Evolutionary conservation across 2,329 filamentous ascomycete genomes (phyloP), one percentile per base, ranked within the genome.

Genomic region (Cladophialophora bantiana): DNA sequence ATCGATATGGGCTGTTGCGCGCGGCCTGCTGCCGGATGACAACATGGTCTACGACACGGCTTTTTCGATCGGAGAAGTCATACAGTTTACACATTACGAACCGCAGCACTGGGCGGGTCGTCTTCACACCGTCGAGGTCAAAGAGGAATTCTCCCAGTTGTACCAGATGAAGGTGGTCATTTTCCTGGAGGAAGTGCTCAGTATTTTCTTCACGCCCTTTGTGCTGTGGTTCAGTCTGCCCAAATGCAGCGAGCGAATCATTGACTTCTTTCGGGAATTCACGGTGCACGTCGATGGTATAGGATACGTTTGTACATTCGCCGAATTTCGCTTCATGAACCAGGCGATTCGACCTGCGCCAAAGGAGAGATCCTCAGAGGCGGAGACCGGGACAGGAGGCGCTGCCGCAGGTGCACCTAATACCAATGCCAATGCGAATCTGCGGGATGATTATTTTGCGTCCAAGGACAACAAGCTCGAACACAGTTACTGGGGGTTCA

Each of bases 381-480:
- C 58, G n/a, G 66, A 34, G 6, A 26, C 42, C 26, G 61, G 58
- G 38, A 48, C 52, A 36, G 45, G 45, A 10, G 59, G 55, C 36
- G 54, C 55, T 3, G 18, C 54, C 12, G 31, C 90, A 93, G 20
- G n/a, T 35, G 54, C 35, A 7, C 31, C 35, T 6, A 55, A 52
- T 12, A 35, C 55, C 35, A 45, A 57, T 32, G 31, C 56, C 34
- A 62, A 58, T 26, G 9, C 59, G 26, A 64, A 66, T 54, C 50
- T 93, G 9, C 88, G 95, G 10, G 92, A 95, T 66, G 94, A 97
- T 73, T 98, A 98, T 77, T 98, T 95, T 75, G 89, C 92, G 26
- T 93, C 93, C 9, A 97, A 97, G 75, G 94, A 99, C 74, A 92
- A 94, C 69, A 99, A 99, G 81, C 97, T 99, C 92, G 90, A 95